Evolutionary conservation across 1,284 basidiomycete genomes (phyloP), one percentile per base, ranked within the genome.

Genomic region (Cystobasidiaceae sp.): DNA sequence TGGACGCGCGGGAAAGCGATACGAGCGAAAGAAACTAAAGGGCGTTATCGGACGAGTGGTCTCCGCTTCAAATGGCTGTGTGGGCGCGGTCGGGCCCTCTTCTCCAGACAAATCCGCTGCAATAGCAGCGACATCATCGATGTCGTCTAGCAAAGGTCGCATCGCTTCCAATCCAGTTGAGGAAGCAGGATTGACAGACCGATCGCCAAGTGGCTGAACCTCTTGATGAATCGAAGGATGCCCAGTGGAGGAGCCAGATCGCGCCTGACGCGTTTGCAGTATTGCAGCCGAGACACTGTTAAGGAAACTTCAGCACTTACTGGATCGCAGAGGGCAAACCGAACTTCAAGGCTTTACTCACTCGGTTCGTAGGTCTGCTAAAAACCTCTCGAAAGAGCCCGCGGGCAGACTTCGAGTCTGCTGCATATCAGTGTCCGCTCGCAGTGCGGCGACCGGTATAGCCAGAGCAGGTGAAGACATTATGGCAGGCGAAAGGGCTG

Each of bases 401-500:
- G 30, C n/a, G 30, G 17, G 37, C 27, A 44, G 41, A 41, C 28
- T 56, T 34, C 11, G 23, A 27, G 1, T 46, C 58, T 4, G 58
- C 28, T 34, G 50, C 45, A 51, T 49, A 50, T 8, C 37, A n/a
- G n/a, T 13, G n/a, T 39, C 50, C 5, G 49, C 32, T 2, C 34
- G 49, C 2, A 62, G 28, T 17, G 33, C 37, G 3, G 48, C 39
- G 4, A 43, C 37, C 25, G 60, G 60, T 54, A 51, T 52, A 30
- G 50, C 28, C 3, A 54, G 19, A 15, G 48, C 48, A 25, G 60
- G n/a, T n/a, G n/a, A n/a, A n/a, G n/a, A n/a, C n/a, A n/a, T n/a
- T 86, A 89, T 76, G 89, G 90, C 25, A 87, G 88, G 74, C 87
- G 90, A 1, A 85, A 86, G 74, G 90, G 90, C 64, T 88, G 72